Evolutionary conservation across 345 rosid genomes (phyloP), one percentile per base, ranked within the genome.

Genomic region (Acer negundo): DNA sequence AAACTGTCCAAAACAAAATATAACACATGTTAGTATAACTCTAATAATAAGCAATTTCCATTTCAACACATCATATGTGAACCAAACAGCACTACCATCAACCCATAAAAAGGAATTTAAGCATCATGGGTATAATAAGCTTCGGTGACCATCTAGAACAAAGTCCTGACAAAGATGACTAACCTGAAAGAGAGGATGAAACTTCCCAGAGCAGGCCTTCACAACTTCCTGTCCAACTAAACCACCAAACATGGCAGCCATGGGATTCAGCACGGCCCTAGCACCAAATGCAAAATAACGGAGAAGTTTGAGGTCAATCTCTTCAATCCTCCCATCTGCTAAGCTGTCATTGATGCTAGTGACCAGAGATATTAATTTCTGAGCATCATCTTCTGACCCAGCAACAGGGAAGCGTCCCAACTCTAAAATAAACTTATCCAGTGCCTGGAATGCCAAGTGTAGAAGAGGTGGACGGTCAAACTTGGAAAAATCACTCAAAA

Each of bases 181-280:
- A 59, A 90, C 98, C 95, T 94, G 98, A 72, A 84, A 90, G 72
- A 94, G 88, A 61, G 98, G 98, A 86, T 94, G 98, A 77, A 92
- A 94, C 79, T 94, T 94, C 71, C 98, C 98, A 71, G 98, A 88
- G 87, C 98, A 94, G 51, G 98, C 98, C 80, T 94, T 94, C 73
- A 92, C 93, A 82, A 91, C 94, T 75, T 94, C 98, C 75, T 92
- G 97, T 62, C 97, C 98, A 77, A 92, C 97, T 71, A 94, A 86
- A 74, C 98, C 98, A 70, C 98, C 98, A 84, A 94, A 92, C 87
- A 94, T 86, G 58, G 98, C 98, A 75, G 97, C 98, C 98, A 92
- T 94, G 55, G 97, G 98, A 87, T 94, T 94, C 67, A 94, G 83
- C 70, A 94, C 93, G 77, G 98, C 98, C 89, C 88, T 89, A 42